These are phyloP conservation scores for Eutrema japonicum DNA, from an alignment of 345 rosid species.

Conservation along the genomic window DNA sequence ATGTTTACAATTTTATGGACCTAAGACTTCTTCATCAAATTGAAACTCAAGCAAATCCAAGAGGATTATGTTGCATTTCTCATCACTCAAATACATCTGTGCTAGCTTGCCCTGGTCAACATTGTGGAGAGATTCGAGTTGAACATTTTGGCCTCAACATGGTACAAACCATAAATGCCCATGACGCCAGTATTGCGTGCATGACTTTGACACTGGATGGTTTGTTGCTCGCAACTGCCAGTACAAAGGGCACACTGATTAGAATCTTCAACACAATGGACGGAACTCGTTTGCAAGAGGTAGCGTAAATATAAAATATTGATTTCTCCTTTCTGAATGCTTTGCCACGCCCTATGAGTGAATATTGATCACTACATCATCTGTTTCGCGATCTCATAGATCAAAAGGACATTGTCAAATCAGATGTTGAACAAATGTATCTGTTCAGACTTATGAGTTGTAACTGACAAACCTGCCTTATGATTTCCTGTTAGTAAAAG, in stretches of 20 bases:
- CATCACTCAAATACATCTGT: slow-evolving; percentile 70
- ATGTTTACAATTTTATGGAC: slow-evolving; percentile 72
- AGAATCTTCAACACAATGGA: slow-evolving; percentile 95
- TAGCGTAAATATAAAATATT: slow-evolving; percentile 36
- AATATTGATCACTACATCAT: slow-evolving; percentile 15
- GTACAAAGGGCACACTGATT: slow-evolving; percentile 81
- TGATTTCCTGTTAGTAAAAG: slow-evolving; percentile 5
- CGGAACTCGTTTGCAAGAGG: slow-evolving; percentile 90
- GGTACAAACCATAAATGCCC: slow-evolving; percentile 70
- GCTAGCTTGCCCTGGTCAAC: slow-evolving; percentile 84
- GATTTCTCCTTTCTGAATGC: slow-evolving; percentile 6
- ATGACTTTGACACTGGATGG: slow-evolving; percentile 84
- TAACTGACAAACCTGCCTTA: slow-evolving; percentile 17
- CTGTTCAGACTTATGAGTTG: slow-evolving; percentile 5
- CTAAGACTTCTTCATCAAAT: slow-evolving; percentile 84
- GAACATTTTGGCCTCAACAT: slow-evolving; percentile 81
- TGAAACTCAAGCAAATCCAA: slow-evolving; percentile 73
- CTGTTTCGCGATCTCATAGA: slow-evolving; percentile 2
- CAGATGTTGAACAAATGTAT: neutral
- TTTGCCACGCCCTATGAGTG: neutral
- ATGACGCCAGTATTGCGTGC: slow-evolving; percentile 75
- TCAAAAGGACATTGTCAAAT: neutral
- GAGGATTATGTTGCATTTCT: slow-evolving; percentile 90
- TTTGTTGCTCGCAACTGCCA: slow-evolving; percentile 87
- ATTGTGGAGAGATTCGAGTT: slow-evolving; percentile 70